phyloP scores from a whole-genome alignment of 129 eudicot genomes.

The Helianthus tuberosus region DNA sequence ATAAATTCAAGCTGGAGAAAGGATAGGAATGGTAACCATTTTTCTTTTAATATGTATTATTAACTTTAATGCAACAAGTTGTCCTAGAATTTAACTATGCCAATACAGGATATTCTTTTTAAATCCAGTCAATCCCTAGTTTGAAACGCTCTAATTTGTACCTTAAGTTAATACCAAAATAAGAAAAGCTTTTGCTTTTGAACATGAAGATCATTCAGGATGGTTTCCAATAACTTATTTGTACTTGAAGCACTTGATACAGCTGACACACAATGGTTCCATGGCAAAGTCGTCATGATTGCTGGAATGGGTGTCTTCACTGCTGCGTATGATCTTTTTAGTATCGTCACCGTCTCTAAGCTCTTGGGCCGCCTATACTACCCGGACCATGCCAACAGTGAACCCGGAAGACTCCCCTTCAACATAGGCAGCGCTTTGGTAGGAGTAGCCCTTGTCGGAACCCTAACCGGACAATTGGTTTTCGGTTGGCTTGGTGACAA shows the following conservation, averaged over 20 bases:
- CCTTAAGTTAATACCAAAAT: background rate
- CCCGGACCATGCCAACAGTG: slow-evolving; percentile 12
- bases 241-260: slow-evolving; percentile 57
- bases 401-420: slow-evolving; percentile 46
- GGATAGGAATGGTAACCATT: too few species aligned
- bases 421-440: slow-evolving; percentile 33
- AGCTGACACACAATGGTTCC: slow-evolving; percentile 62
- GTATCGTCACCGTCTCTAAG: slow-evolving; percentile 52
- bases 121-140: slow-evolving; percentile 25
- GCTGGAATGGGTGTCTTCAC: slow-evolving; percentile 74
- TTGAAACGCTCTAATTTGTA: background rate
- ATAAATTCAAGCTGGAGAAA: too few species aligned
- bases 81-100: slow-evolving; percentile 6
- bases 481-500: slow-evolving; percentile 65
- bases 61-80: slow-evolving; percentile 15
- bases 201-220: background rate
- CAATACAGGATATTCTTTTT: slow-evolving; percentile 22
- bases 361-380: slow-evolving; percentile 63
- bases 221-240: slow-evolving; percentile 48
- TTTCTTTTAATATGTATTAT: background rate
- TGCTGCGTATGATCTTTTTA: slow-evolving; percentile 59
- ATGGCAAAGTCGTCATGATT: slow-evolving; percentile 48
- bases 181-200: background rate
- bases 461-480: slow-evolving; percentile 48
- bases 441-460: slow-evolving; percentile 61